These are phyloP conservation scores for Pythium insidiosum DNA, from an alignment of 352 stramenopile genomes.

Conservation along the genomic window DNA sequence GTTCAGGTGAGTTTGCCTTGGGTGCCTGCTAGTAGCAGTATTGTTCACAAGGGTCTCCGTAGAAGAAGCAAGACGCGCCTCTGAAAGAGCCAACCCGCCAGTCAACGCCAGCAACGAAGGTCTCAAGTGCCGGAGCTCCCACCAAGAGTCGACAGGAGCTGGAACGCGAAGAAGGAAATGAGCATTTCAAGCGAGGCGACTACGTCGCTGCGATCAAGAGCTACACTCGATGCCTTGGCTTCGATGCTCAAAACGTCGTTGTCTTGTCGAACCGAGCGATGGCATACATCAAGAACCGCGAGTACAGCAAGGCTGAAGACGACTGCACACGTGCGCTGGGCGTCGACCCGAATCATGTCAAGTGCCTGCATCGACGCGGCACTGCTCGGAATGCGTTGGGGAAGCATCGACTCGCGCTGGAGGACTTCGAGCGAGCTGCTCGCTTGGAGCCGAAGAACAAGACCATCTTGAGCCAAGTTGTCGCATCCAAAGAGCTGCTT, in stretches of 20 bases:
- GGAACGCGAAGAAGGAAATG: slow-evolving; percentile 90
- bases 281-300: slow-evolving; percentile 81
- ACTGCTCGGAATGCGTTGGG: slow-evolving; percentile 81
- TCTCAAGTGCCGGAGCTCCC: not conserved
- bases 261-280: slow-evolving; percentile 90
- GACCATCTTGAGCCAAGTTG: slow-evolving; percentile 51
- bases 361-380: slow-evolving; percentile 77
- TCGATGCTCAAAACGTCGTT: slow-evolving; percentile 56
- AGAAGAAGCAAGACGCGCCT: too few relatives aligned
- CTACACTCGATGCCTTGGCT: slow-evolving; percentile 84
- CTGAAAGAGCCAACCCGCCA: too few relatives aligned
- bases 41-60: too few relatives aligned
- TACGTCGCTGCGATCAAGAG: slow-evolving; percentile 82
- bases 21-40: too few relatives aligned
- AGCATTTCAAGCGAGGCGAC: slow-evolving; percentile 83
- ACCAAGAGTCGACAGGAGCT: slow-evolving; percentile 42
- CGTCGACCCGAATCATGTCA: slow-evolving; percentile 73
- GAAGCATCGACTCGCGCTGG: slow-evolving; percentile 77
- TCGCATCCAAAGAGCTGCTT: slow-evolving; percentile 55
- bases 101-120: too few relatives aligned
- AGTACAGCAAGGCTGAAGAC: slow-evolving; percentile 83
- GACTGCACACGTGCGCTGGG: slow-evolving; percentile 85
- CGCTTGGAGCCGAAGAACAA: slow-evolving; percentile 67
- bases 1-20: too few relatives aligned
- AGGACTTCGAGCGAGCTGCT: slow-evolving; percentile 67